These are phyloP conservation scores for Herpotrichia juniperi DNA, from an alignment of 2,329 filamentous ascomycete species.

Conservation along the genomic window DNA sequence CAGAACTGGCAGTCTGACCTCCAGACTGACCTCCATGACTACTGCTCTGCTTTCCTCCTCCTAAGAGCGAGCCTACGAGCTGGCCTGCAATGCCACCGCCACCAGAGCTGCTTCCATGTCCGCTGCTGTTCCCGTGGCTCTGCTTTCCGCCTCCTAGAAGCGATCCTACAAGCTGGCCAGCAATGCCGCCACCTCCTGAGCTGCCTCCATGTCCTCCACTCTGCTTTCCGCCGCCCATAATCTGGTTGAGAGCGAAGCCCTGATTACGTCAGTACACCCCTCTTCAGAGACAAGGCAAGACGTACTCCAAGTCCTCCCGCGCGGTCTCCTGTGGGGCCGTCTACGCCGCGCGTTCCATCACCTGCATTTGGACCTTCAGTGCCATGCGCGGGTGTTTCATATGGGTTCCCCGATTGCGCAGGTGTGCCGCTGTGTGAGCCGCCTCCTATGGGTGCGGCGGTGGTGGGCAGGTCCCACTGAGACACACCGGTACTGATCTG, in stretches of 20 bases:
- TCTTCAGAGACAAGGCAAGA: conserved; percentile 22
- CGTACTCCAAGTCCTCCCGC: conserved; percentile 68
- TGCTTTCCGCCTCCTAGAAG: conserved; percentile 48
- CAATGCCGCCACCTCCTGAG: conserved; percentile 47
- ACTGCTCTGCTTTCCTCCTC: conserved; percentile 37
- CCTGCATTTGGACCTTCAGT: conserved; percentile 31
- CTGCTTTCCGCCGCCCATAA: conserved; percentile 50
- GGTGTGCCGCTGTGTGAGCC: conserved; percentile 57
- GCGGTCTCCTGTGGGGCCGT: conserved; percentile 61
- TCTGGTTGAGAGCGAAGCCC: conserved; percentile 66
- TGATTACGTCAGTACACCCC: conserved; percentile 43
- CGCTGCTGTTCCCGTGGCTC: conserved; percentile 28
- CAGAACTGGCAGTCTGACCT: conserved; percentile 30
- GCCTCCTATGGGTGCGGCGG: conserved; percentile 67
- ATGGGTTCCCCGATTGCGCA: conserved; percentile 63
- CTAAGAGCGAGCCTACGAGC: conserved; percentile 60
- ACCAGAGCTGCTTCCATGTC: conserved; percentile 13
- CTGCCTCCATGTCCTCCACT: conserved; percentile 34
- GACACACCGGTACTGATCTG: conserved; percentile 74
- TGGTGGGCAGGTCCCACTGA: conserved; percentile 75
- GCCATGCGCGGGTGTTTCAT: conserved; percentile 59
- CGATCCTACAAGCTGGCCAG: conserved; percentile 62
- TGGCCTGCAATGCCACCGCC: conserved; percentile 42
- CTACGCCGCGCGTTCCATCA: conserved; percentile 58
- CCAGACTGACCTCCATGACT: conserved; percentile 12